Conservation (phyloP, 2,329 filamentous ascomycete species). For the Emergomyces africanus region DNA sequence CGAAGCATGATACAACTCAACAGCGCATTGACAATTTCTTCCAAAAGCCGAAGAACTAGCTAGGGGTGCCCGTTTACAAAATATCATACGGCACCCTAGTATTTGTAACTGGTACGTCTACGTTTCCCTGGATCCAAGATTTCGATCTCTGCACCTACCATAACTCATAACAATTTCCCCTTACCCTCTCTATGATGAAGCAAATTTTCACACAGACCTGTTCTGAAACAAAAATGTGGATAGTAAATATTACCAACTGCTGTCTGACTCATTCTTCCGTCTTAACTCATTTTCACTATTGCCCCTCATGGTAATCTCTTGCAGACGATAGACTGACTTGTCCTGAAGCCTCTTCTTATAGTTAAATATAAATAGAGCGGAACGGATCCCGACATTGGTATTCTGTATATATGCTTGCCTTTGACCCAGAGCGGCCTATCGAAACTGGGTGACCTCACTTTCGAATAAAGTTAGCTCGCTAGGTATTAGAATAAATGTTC, state of each 20-base stretch:
- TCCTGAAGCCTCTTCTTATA: not conserved
- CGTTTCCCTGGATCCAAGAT: not conserved
- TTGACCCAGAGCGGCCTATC: not conserved
- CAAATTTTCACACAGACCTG: constrained; percentile 42
- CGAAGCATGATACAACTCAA: constrained; percentile 62
- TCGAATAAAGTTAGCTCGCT: not conserved
- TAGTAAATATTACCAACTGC: constrained; percentile 30
- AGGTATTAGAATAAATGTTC: not conserved
- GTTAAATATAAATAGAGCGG: not conserved
- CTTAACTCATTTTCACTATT: not conserved
- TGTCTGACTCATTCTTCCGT: constrained; percentile 29
- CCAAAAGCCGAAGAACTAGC: constrained; percentile 33
- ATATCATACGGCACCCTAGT: not conserved
- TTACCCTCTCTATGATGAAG: constrained; percentile 40
- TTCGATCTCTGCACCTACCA: not conserved
- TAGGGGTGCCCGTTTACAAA: not conserved
- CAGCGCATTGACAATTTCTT: constrained; percentile 69
- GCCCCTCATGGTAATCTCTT: not conserved
- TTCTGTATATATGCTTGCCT: not conserved
- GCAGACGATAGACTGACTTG: not conserved
- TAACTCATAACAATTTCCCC: constrained; percentile 5
- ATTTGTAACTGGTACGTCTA: constrained; percentile 5
- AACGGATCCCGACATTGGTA: no score
- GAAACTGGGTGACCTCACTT: not conserved
- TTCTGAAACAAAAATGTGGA: constrained; percentile 56